Evolutionary conservation across 352 stramenopile genomes (phyloP).

Genomic region (Vaucheria bursata): DNA sequence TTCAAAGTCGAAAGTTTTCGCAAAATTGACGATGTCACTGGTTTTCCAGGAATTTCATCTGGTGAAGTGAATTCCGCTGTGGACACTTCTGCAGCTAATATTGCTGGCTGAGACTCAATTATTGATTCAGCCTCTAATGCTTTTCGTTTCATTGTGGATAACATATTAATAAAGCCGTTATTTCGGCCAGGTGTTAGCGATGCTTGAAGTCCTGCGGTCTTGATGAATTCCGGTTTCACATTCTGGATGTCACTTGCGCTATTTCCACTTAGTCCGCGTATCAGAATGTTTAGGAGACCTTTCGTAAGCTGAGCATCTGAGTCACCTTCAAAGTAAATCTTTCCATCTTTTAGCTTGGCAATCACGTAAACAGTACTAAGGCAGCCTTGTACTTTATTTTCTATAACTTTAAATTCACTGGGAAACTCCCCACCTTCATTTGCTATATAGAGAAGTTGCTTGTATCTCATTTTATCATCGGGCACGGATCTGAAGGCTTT

Average conservation of each 20-base stretch:
- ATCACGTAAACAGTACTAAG: constrained; percentile 52
- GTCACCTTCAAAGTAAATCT: constrained; percentile 49
- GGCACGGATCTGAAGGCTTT: constrained; percentile 54
- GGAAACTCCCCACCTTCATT: constrained; percentile 48
- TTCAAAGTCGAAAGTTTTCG: constrained; percentile 43
- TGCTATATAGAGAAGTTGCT: constrained; percentile 68
- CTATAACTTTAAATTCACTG: constrained; percentile 50
- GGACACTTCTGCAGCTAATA: constrained; percentile 14
- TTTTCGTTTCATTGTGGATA: constrained; percentile 50
- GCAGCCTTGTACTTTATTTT: constrained; percentile 66
- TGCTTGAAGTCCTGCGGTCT: constrained; percentile 46
- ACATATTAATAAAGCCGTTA: constrained; percentile 55
- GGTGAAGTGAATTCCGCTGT: constrained; percentile 13
- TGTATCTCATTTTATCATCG: constrained; percentile 67
- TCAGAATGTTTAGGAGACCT: constrained; percentile 46
- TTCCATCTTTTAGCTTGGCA: constrained; percentile 44
- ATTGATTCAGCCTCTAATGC: constrained; percentile 19
- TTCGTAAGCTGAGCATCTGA: constrained; percentile 52
- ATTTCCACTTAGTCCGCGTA: constrained; percentile 48
- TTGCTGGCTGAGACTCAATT: constrained; percentile 14
- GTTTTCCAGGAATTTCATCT: constrained; percentile 17
- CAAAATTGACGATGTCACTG: constrained; percentile 33
- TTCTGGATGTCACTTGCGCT: constrained; percentile 44
- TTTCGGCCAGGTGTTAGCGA: constrained; percentile 51
- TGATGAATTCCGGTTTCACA: constrained; percentile 52